Conservation (phyloP, 106 monocot species). For the Alisma plantagoaquatica region DNA sequence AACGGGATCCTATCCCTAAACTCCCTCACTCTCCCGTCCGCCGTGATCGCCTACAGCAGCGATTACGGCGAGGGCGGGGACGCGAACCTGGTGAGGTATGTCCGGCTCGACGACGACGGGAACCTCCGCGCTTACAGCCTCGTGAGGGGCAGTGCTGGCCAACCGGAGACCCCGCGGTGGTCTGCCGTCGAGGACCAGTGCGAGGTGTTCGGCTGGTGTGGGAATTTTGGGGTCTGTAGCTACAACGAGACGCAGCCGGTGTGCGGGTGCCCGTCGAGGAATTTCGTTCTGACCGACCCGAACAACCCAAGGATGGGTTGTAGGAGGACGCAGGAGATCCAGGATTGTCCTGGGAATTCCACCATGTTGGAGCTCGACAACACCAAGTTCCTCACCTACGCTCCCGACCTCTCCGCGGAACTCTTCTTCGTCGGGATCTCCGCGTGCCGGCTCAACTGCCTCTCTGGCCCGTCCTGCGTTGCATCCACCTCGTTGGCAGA, state of each 20-base stretch:
- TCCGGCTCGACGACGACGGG: conserved; percentile 67
- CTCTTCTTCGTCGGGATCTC: conserved; percentile 53
- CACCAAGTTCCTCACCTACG: conserved; percentile 72
- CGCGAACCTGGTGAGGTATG: conserved; percentile 30
- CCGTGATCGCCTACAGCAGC: conserved; percentile 60
- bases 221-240: conserved; percentile 65
- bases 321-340: conserved; percentile 25
- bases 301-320: conserved; percentile 40
- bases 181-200: conserved; percentile 76
- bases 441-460: conserved; percentile 60
- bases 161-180: conserved; percentile 28
- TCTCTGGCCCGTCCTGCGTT: conserved; percentile 40
- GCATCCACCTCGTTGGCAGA: conserved; percentile 73
- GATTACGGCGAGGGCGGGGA: conserved; percentile 65
- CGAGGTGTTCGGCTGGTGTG: conserved; percentile 83
- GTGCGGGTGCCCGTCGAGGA: conserved; percentile 69
- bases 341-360: conserved; percentile 39
- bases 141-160: neutral
- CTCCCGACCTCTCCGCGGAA: conserved; percentile 36
- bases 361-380: conserved; percentile 58
- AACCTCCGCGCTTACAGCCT: conserved; percentile 68
- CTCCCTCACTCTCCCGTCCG: conserved; percentile 20
- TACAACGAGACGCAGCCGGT: conserved; percentile 55
- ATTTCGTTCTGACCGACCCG: conserved; percentile 36
- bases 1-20: conserved; percentile 45